These are phyloP conservation scores for Flaveria trinervia DNA, from an alignment of 129 eudicot species.

Conservation along the genomic window DNA sequence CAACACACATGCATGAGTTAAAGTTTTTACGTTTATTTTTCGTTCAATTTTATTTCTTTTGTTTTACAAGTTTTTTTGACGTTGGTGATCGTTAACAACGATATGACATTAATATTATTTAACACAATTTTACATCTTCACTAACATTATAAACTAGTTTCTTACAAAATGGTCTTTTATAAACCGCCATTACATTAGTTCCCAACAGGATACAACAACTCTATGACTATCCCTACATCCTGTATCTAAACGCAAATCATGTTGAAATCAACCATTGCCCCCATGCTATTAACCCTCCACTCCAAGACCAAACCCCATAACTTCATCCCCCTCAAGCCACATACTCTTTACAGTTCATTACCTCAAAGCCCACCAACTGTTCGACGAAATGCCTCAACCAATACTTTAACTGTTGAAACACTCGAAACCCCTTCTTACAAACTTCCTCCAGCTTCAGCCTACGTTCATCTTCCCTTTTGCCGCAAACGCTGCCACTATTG, in stretches of 20 bases:
- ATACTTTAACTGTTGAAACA: conserved; percentile 22
- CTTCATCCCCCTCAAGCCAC: not conserved
- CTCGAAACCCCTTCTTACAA: conserved; percentile 41
- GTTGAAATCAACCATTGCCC: conserved; percentile 48
- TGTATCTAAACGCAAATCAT: conserved; percentile 21
- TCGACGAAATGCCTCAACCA: conserved; percentile 74
- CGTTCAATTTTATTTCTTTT: no score
- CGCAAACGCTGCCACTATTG: conserved; percentile 97
- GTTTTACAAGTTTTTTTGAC: no score
- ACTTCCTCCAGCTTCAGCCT: conserved; percentile 81
- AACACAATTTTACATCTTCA: no score
- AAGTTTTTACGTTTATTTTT: no score
- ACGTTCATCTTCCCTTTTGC: conserved; percentile 95
- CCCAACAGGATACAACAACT: not conserved
- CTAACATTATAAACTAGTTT: no score
- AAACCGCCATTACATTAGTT: not conserved
- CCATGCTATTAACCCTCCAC: conserved; percentile 42
- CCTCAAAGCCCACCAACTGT: conserved; percentile 59
- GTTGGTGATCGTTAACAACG: no score
- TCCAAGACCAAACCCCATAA: conserved; percentile 37
- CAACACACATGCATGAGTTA: no score
- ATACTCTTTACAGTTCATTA: conserved; percentile 18
- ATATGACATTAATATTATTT: no score
- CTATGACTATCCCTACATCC: not conserved
- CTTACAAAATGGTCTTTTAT: no score